These are phyloP conservation scores for Boletus insuetus DNA, from an alignment of 768 basidiomycete genomes.

Conservation along the genomic window DNA sequence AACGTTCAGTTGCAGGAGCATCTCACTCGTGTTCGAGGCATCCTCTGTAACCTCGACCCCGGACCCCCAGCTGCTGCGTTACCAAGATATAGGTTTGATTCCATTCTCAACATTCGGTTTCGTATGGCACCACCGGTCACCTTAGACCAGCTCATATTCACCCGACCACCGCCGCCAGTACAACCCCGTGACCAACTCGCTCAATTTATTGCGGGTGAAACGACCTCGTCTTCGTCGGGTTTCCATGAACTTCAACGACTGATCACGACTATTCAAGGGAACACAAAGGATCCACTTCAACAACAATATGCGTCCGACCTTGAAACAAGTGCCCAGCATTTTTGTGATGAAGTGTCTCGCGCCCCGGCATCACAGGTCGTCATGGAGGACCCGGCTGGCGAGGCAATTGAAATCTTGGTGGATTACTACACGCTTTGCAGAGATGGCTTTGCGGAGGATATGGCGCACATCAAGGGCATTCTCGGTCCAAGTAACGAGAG, in stretches of 20 bases:
- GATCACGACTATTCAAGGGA: neutral
- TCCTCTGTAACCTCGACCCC: neutral
- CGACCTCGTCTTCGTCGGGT: neutral
- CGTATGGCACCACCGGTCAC: neutral
- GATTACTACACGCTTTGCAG: neutral
- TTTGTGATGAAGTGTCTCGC: neutral
- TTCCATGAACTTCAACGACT: neutral
- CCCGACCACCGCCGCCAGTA: neutral
- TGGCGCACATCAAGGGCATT: neutral
- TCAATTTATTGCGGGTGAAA: neutral
- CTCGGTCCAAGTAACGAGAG: slow-evolving; percentile 11
- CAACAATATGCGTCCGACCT: neutral
- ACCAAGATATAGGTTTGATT: neutral
- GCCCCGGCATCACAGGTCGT: neutral
- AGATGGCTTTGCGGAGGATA: neutral
- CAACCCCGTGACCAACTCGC: neutral
- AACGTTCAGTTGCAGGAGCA: neutral
- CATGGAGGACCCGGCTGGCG: neutral
- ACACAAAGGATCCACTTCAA: neutral
- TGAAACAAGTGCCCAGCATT: neutral
- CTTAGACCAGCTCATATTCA: neutral
- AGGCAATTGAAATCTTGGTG: neutral
- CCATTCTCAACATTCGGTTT: neutral
- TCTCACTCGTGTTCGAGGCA: neutral
- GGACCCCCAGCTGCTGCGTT: neutral